Base-by-base conservation (phyloP, 352 stramenopile genomes). In the Pythium dissotocum region DNA sequence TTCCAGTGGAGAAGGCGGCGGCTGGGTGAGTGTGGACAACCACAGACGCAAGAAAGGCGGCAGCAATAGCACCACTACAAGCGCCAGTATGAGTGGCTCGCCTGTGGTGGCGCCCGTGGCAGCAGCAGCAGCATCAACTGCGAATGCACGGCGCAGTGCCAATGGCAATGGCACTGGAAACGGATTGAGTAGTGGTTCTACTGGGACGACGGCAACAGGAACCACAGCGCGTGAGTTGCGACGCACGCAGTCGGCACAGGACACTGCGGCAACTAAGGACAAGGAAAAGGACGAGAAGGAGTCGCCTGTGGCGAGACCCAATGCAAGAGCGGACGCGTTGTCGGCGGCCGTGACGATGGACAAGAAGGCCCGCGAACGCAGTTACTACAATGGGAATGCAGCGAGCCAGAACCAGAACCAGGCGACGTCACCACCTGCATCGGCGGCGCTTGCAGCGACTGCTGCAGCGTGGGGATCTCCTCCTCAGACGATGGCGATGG, bases 261-360 rank as follows among this genome's bases (percentile, higher is more conserved):
- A 70, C 33, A 30, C 56, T 10, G 61, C 28, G 12, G 16, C 35
- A 6, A n/a, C 53, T 26, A 58, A 18, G 33, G 46, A 51, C 14
- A 51, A 51, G 42, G 53, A 36, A 2, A 24, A 28, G 18, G 54
- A 59, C 6, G 46, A 56, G 18, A 48, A 62, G 35, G 64, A 70
- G 28, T 32, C 56, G 52, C 52, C 52, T 1, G 38, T 67, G 38
- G 44, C 66, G 42, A 28, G 57, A 6, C 54, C 66, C 4, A 58
- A 72, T 30, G 49, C 66, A 12, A 59, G 66, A 6, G 66, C 66
- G 13, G 66, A 72, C 26, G 66, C 66, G 48, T 46, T 72, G 14
- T 72, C 66, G 53, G 66, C 66, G 6, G 66, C 66, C 33, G 66
- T 65, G 12, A 65, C 66, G 13, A 65, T 72, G 59, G 66, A 72